Evolutionary conservation across 176 grass and related monocot genomes (phyloP).

Genomic region (Raddia guianensis): DNA sequence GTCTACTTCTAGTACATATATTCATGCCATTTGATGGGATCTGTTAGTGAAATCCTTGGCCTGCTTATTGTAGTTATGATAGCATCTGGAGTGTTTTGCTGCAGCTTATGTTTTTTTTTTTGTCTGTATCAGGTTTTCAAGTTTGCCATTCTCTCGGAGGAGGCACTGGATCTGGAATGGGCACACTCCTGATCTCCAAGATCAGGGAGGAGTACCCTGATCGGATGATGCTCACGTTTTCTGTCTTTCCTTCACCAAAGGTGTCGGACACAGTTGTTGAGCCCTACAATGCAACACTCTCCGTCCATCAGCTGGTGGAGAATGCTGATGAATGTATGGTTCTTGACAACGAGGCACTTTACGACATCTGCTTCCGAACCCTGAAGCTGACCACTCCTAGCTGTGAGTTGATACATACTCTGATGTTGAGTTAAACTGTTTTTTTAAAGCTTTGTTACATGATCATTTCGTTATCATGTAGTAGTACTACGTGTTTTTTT

Average conservation of each 20-base stretch:
- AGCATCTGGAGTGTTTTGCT: background rate
- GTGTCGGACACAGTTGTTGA: conserved; percentile 90
- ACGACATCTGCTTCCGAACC: conserved; percentile 89
- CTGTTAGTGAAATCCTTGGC: background rate
- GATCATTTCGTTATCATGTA: background rate
- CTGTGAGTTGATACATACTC: conserved; percentile 57
- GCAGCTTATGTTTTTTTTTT: background rate
- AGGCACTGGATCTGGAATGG: conserved; percentile 88
- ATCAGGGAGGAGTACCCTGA: conserved; percentile 93
- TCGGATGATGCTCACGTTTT: conserved; percentile 93
- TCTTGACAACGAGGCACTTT: conserved; percentile 81
- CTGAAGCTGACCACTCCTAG: conserved; percentile 88
- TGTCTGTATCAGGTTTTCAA: conserved; percentile 65
- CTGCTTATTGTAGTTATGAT: background rate
- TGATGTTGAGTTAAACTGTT: conserved; percentile 9
- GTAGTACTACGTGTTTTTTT: background rate
- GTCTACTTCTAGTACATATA: background rate
- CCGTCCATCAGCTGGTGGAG: conserved; percentile 86
- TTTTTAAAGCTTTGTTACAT: conserved; percentile 1
- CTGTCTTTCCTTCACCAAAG: conserved; percentile 87
- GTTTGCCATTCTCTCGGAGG: conserved; percentile 90
- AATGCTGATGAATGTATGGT: conserved; percentile 96
- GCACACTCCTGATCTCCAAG: conserved; percentile 89
- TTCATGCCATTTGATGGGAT: background rate
- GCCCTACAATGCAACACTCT: conserved; percentile 84